phyloP scores from a whole-genome alignment of 148 eudicot species.

The Arctostaphylos glauca region DNA sequence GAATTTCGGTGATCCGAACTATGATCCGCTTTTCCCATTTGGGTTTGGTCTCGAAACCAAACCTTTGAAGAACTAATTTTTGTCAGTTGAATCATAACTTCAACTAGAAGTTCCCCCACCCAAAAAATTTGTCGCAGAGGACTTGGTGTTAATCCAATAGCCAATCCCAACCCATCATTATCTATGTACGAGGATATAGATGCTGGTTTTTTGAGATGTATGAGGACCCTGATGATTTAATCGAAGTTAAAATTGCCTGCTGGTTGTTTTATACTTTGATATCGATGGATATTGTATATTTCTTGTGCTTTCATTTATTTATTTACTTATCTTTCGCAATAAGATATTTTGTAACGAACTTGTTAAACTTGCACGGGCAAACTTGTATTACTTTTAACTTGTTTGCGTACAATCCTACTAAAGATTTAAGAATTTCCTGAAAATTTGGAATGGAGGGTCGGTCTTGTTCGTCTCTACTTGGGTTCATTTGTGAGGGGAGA shows the following conservation, averaged over 20 bases:
- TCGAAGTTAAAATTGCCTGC: not conserved
- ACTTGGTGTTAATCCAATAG: not conserved
- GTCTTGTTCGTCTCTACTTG: too few species aligned
- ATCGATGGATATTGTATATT: not conserved
- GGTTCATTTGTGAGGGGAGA: too few species aligned
- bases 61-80: conserved; percentile 10
- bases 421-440: not conserved
- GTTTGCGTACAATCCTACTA: not conserved
- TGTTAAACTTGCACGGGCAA: not conserved
- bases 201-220: not conserved
- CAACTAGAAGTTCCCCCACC: not conserved
- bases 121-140: not conserved
- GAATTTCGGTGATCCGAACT: conserved; percentile 48
- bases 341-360: not conserved
- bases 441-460: not conserved
- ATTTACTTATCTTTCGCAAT: not conserved
- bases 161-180: not conserved
- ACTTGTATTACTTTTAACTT: not conserved
- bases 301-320: not conserved
- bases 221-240: not conserved
- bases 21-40: conserved; percentile 55
- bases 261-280: not conserved
- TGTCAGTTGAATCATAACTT: not conserved
- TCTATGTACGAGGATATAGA: not conserved
- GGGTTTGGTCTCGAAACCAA: conserved; percentile 50